Evolutionary conservation across 140 eudicot species (phyloP), one percentile per base, ranked within the genome.

Genomic region (Cichorium intybus): DNA sequence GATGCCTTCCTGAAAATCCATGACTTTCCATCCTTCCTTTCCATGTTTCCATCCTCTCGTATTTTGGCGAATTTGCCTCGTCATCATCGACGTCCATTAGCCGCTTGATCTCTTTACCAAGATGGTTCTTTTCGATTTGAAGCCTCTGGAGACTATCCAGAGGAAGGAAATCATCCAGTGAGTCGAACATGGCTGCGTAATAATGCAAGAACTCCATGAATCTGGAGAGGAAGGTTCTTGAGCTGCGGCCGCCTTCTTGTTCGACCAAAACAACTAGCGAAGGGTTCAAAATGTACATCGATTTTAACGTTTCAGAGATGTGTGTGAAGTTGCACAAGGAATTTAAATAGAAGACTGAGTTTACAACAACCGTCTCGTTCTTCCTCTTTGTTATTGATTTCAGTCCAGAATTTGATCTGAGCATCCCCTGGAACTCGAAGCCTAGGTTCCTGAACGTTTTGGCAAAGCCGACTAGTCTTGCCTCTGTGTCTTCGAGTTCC

Each of bases 191-290:
- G 71, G 97, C 97, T 26, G 97, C 93, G 16, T 76, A 90, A 35
- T 87, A 84, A 49, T 90, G 94, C 74, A 90, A 82, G 10, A 93
- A 84, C 71, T 90, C 97, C 82, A 90, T 87, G 80, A 84, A 87
- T 74, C 87, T 76, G 1, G 95, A 77, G 8, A 90, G 46, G 56
- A 84, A 87, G 29, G 77, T 85, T 79, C 86, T 68, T 2, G 79
- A 71, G 59, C 73, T 84, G 24, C 81, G 60, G 3, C 83, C 71
- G 1, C 90, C 97, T 90, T 90, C 96, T 75, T 87, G 83, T 48
- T 90, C 95, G 24, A 87, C 90, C 56, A 87, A 59, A 47, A 76
- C 76, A 2, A 90, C 73, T 3, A 85, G 31, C 1, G 94, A 72
- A n/a, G 97, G 97, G 24, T 64, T 71, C 0, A 87, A 21, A 12